Conservation (phyloP, 208 protist genomes). For the Trypanosoma boissoni region DNA sequence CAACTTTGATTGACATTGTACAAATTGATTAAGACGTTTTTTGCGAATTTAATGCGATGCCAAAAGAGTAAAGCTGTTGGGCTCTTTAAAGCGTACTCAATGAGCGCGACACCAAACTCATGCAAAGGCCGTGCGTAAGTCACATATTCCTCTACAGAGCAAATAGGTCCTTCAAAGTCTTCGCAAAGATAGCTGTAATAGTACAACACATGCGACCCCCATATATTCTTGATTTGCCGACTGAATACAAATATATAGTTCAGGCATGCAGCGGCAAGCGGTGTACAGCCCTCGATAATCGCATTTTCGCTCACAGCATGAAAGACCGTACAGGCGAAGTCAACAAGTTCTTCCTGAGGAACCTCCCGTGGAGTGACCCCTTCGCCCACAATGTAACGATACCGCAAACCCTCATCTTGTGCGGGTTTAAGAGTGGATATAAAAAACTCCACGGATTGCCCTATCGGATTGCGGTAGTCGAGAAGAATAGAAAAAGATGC, state of each 20-base stretch:
- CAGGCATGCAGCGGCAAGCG: conserved; percentile 80
- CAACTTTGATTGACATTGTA: conserved; percentile 67
- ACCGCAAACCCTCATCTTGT: conserved; percentile 66
- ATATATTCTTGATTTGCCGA: conserved; percentile 55
- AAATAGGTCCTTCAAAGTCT: conserved; percentile 74
- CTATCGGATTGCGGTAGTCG: conserved; percentile 64
- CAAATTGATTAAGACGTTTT: conserved; percentile 70
- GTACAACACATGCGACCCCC: conserved; percentile 78
- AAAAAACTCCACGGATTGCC: conserved; percentile 67
- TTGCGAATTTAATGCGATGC: conserved; percentile 72
- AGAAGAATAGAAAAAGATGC: conserved; percentile 70
- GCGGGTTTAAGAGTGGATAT: conserved; percentile 63
- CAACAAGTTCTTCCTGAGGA: conserved; percentile 57
- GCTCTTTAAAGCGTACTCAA: conserved; percentile 83
- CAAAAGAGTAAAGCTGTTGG: conserved; percentile 74
- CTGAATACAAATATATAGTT: conserved; percentile 83
- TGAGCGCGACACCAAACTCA: conserved; percentile 61
- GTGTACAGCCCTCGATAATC: conserved; percentile 67
- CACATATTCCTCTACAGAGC: conserved; percentile 84
- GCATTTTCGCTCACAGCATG: conserved; percentile 78
- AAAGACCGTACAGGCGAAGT: conserved; percentile 72
- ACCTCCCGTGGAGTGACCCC: conserved; percentile 16
- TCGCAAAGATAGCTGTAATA: conserved; percentile 80
- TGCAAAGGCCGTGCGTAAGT: conserved; percentile 75
- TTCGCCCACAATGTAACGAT: conserved; percentile 50